Percentiles rank a stretch among this genome's conserved stretches.
Conservation (phyloP, 2,329 filamentous ascomycete species). For the Verticillium klebahnii region DNA sequence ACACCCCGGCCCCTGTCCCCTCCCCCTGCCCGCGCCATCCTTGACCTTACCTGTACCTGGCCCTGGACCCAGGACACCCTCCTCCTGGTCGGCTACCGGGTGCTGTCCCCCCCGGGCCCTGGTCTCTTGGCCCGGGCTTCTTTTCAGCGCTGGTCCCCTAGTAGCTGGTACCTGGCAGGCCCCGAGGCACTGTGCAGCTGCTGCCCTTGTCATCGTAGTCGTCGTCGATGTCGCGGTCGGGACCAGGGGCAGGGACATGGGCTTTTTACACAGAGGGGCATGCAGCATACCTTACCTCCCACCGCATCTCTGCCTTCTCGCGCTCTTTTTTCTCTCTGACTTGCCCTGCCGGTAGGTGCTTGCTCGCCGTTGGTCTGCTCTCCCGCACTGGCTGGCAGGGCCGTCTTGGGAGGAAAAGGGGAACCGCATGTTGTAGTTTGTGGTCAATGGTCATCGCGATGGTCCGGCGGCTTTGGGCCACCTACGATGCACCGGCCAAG, state of each 20-base stretch:
- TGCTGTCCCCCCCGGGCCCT: not conserved
- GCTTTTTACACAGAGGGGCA: not conserved
- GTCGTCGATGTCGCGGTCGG: not conserved
- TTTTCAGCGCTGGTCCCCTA: not conserved
- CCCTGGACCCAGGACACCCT: not conserved
- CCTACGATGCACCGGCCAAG: not conserved
- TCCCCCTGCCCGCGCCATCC: not conserved
- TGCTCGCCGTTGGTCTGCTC: not conserved
- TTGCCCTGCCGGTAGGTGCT: not conserved
- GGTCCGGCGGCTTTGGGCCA: not conserved
- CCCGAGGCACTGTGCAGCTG: not conserved
- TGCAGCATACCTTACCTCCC: not conserved
- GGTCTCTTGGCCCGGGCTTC: not conserved
- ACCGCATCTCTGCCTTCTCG: not conserved
- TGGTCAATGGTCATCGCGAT: not conserved
- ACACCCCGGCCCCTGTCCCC: not conserved
- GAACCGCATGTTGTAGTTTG: not conserved
- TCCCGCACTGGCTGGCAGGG: not conserved
- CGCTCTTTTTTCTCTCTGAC: not conserved
- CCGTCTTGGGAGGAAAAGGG: not conserved
- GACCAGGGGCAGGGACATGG: not conserved
- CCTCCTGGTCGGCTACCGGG: not conserved
- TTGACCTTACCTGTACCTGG: not conserved
- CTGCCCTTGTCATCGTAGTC: not conserved
- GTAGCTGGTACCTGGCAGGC: not conserved